These are phyloP conservation scores for Biscogniauxia sp. DNA, from an alignment of 2,329 filamentous ascomycete species.

Conservation along the genomic window DNA sequence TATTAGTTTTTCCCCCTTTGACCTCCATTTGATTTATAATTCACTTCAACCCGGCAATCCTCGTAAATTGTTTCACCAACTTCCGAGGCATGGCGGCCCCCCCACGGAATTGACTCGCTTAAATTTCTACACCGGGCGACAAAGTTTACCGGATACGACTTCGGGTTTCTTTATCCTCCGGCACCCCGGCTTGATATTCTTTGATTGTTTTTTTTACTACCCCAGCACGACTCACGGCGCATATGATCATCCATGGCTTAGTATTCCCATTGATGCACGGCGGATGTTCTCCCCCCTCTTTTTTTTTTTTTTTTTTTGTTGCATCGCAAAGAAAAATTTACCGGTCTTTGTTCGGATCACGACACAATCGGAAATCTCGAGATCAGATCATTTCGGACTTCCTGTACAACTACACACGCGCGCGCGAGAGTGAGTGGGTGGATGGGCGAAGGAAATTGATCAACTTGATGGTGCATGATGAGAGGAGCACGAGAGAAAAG, in stretches of 20 bases:
- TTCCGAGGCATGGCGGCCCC: neutral
- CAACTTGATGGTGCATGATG: neutral
- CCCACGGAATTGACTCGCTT: neutral
- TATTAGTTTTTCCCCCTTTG: neutral
- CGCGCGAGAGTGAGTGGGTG: neutral
- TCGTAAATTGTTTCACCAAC: neutral
- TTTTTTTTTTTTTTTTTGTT: constrained; percentile 3
- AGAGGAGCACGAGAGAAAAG: neutral
- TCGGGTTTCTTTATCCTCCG: neutral
- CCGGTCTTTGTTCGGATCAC: neutral
- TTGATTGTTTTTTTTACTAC: constrained; percentile 19
- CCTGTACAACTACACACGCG: neutral
- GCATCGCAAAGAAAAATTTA: neutral
- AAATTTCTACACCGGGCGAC: neutral
- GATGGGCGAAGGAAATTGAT: neutral
- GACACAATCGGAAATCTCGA: neutral
- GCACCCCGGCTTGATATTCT: constrained; percentile 9
- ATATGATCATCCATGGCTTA: constrained; percentile 29
- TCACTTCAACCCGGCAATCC: neutral
- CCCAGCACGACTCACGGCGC: constrained; percentile 31
- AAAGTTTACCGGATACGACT: constrained; percentile 1
- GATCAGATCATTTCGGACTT: neutral
- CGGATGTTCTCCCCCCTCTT: constrained; percentile 5
- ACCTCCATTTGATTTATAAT: neutral
- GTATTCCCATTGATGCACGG: constrained; percentile 24